Conservation (phyloP, 345 rosid genomes). For the Brassica incana region DNA sequence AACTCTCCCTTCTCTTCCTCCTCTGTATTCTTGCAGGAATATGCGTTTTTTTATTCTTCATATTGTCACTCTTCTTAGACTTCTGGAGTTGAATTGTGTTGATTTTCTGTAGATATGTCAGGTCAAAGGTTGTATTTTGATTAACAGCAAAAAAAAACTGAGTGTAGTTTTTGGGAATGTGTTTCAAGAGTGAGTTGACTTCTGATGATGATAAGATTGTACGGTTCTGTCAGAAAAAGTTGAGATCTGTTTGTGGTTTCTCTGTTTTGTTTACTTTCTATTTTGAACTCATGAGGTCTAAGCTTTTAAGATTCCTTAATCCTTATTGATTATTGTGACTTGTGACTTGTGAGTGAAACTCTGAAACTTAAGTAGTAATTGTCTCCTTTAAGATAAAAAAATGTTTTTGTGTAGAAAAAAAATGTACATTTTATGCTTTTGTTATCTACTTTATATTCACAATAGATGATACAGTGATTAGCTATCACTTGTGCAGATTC, state of each 20-base stretch:
- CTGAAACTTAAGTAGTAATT: neutral
- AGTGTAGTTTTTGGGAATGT: conserved; percentile 29
- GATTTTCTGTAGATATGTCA: conserved; percentile 2
- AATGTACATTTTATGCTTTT: neutral
- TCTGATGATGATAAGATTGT: conserved; percentile 15
- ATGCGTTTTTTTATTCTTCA: neutral
- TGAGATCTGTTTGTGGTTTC: conserved; percentile 31
- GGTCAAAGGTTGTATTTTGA: conserved; percentile 14
- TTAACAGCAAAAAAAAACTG: neutral
- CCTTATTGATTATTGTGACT: conserved; percentile 24
- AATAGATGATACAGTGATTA: conserved; percentile 10
- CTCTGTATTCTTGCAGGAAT: neutral
- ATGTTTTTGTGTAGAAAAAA: neutral
- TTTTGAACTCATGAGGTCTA: conserved; percentile 19
- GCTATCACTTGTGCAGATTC: conserved; percentile 6
- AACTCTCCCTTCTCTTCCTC: conserved; percentile 5
- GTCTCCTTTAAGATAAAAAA: neutral
- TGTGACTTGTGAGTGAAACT: conserved; percentile 10
- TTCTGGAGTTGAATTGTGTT: conserved; percentile 4
- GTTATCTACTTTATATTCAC: neutral
- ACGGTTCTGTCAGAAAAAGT: conserved; percentile 8
- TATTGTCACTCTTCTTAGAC: neutral
- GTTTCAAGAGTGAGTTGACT: conserved; percentile 25
- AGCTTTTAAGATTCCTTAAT: conserved; percentile 24
- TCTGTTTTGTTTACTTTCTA: conserved; percentile 17